Evolutionary conservation across 139 green algal species (phyloP).

Genomic region (Coelastrella sp.): DNA sequence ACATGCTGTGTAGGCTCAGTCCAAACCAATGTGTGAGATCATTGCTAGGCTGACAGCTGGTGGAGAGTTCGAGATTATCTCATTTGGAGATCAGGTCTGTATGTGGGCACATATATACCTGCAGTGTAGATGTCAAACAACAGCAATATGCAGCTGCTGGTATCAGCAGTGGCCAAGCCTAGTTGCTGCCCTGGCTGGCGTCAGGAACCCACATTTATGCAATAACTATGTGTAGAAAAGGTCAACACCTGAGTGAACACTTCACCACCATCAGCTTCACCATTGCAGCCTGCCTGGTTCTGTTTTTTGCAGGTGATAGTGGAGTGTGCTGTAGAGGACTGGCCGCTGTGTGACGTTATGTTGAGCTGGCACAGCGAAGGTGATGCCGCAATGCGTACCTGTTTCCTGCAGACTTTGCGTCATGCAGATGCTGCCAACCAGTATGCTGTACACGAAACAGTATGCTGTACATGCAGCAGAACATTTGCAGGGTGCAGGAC

Average conservation of each 20-base stretch:
- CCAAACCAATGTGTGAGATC: conserved; percentile 95
- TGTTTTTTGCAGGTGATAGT: conserved; percentile 74
- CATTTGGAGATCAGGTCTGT: conserved; percentile 75
- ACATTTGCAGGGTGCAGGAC: too few relatives aligned
- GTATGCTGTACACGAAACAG: too few relatives aligned
- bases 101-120: background rate
- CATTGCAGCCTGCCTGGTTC: background rate
- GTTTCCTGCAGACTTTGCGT: too few relatives aligned
- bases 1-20: conserved; percentile 56
- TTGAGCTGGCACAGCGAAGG: conserved; percentile 93
- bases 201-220: too few relatives aligned
- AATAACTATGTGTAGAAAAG: too few relatives aligned
- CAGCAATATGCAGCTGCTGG: background rate
- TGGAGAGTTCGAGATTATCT: conserved; percentile 93
- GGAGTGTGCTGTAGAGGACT: conserved; percentile 87
- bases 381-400: background rate
- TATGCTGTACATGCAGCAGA: too few relatives aligned
- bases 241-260: too few relatives aligned
- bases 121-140: background rate
- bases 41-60: conserved; percentile 80
- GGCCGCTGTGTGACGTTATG: conserved; percentile 90
- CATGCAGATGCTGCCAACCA: too few relatives aligned
- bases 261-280: background rate
- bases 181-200: too few relatives aligned
- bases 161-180: background rate